phyloP scores from a whole-genome alignment of 257 asterid species.

The Solanum chilense region DNA sequence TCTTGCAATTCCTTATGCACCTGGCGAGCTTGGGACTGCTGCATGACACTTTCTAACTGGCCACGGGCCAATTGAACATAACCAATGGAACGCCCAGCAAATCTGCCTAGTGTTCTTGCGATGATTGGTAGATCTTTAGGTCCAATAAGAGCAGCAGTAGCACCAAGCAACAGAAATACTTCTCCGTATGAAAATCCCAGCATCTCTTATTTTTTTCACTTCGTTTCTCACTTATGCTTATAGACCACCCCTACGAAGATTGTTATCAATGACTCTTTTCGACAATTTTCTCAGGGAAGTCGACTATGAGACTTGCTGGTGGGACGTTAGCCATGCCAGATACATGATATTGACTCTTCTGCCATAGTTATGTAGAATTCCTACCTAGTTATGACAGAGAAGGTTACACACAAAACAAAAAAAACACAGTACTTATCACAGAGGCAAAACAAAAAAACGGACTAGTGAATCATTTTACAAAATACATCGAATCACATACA shows the following conservation, averaged over 20 bases:
- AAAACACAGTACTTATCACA: neutral
- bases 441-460: neutral
- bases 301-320: neutral
- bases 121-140: conserved; percentile 79
- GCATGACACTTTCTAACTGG: conserved; percentile 74
- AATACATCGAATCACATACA: neutral
- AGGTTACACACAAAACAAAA: neutral
- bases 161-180: conserved; percentile 67
- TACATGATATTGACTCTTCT: neutral
- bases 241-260: neutral
- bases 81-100: conserved; percentile 77
- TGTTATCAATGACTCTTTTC: neutral
- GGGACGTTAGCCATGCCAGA: neutral
- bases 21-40: conserved; percentile 83
- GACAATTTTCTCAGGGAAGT: neutral
- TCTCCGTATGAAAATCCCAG: conserved; percentile 82
- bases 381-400: neutral
- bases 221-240: neutral
- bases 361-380: neutral
- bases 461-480: neutral
- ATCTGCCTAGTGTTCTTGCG: conserved; percentile 72
- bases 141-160: conserved; percentile 70
- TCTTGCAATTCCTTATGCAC: conserved; percentile 91
- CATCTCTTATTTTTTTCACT: conserved; percentile 16
- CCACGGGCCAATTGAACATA: conserved; percentile 85